Base-by-base conservation (phyloP, 2,329 filamentous ascomycete species). In the Trichoderma atrobrunneum region DNA sequence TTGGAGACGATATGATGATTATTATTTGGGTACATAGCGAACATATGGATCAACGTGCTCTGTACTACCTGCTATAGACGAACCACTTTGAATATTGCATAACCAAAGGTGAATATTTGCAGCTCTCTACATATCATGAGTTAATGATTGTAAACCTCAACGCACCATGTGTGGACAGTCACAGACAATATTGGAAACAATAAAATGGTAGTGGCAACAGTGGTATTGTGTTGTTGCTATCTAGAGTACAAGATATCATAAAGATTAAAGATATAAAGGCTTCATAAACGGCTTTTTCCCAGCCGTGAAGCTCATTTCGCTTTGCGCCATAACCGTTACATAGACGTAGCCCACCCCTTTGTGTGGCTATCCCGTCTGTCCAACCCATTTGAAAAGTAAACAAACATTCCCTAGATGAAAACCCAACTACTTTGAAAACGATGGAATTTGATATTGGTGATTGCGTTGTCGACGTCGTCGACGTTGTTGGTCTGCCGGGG, bases 391-490 rank as follows among this genome's bases (percentile, higher is more conserved):
- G 18, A 32, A 28, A 54, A 71, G 10, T n/a, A 68, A 73, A 74
- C 70, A 72, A 72, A 72, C 62, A 71, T 76, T 70, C 79, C 63
- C 74, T 74, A 69, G 24, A 64, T 43, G n/a, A 30, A 62, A 34
- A 36, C 63, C 72, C 75, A 63, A 73, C 72, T 65, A 78, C 72
- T 64, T 77, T 74, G 60, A 76, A 75, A 70, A 77, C 70, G 74
- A 75, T 74, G 69, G 73, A 76, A 61, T 74, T 73, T 72, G 72
- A 74, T 75, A 76, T 57, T 77, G 74, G n/a, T 77, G 74, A 21
- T 69, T 26, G 1, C 26, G 39, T 61, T 39, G 10, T 56, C 51
- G 64, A 57, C 34, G 64, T 59, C 48, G 32, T 59, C 48, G 24
- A 39, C 36, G 51, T 48, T 69, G 51, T 48, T 69, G 62, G 64